Conservation (phyloP, 2,329 filamentous ascomycete species). For the Fusarium sp. region DNA sequence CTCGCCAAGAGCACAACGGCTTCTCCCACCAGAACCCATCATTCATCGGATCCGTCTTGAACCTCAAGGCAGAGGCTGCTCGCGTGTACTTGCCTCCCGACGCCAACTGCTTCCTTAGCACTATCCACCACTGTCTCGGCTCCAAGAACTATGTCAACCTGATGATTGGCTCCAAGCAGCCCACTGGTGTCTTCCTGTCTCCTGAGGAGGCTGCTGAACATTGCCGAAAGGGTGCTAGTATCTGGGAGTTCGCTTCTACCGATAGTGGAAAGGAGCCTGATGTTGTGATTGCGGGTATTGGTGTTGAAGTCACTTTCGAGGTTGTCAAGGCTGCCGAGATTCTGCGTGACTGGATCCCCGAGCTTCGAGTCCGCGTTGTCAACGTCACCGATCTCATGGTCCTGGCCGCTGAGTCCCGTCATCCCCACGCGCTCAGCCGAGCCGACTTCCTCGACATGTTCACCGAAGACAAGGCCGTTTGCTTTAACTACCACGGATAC, state of each 20-base stretch:
- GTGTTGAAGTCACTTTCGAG: constrained; percentile 74
- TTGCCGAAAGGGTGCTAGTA: constrained; percentile 67
- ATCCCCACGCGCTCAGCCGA: constrained; percentile 67
- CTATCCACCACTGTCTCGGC: constrained; percentile 68
- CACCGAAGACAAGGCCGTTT: constrained; percentile 64
- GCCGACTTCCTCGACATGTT: constrained; percentile 67
- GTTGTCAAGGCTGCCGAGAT: constrained; percentile 70
- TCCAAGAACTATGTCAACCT: constrained; percentile 75
- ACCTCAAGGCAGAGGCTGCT: constrained; percentile 69
- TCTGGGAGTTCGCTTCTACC: constrained; percentile 72
- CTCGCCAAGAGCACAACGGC: constrained; percentile 75
- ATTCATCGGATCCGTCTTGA: constrained; percentile 74
- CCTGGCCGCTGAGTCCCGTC: constrained; percentile 62
- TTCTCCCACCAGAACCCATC: constrained; percentile 77
- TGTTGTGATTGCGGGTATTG: constrained; percentile 72
- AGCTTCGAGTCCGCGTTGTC: constrained; percentile 68
- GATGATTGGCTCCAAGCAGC: constrained; percentile 75
- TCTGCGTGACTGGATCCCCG: constrained; percentile 60
- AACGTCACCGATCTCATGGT: constrained; percentile 77
- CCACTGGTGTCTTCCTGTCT: constrained; percentile 69
- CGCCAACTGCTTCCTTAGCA: constrained; percentile 75
- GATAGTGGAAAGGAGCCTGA: constrained; percentile 67
- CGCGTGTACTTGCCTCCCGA: constrained; percentile 74
- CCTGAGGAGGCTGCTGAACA: constrained; percentile 69
- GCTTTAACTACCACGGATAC: constrained; percentile 78